These are phyloP conservation scores for Volvariella volvacea DNA, from an alignment of 1,284 basidiomycete species.

Conservation along the genomic window DNA sequence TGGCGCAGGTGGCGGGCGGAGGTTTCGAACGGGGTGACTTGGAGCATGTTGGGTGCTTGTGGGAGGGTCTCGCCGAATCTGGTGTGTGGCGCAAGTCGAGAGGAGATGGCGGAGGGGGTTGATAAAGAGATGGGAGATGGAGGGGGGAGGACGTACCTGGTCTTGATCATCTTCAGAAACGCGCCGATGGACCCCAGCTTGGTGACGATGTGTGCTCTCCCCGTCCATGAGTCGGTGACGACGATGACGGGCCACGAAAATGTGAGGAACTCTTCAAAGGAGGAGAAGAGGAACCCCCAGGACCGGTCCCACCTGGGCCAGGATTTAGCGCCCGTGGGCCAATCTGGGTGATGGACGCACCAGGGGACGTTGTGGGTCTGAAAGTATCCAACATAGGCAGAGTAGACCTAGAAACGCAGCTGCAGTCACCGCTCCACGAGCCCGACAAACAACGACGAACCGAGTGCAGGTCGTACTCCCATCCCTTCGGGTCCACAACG, in stretches of 20 bases:
- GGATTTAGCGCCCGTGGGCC: too few relatives aligned
- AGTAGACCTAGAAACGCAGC: slow-evolving; percentile 52
- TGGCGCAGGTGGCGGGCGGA: slow-evolving; percentile 61
- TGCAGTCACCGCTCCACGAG: too few relatives aligned
- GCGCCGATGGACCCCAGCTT: slow-evolving; percentile 61
- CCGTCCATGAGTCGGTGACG: slow-evolving; percentile 68
- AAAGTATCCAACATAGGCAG: slow-evolving; percentile 80
- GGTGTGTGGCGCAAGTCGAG: slow-evolving; percentile 1
- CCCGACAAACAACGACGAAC: slow-evolving; percentile 28
- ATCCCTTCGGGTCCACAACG: slow-evolving; percentile 71
- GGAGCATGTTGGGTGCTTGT: slow-evolving; percentile 61
- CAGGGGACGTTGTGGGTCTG: slow-evolving; percentile 69
- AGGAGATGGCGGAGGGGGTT: not conserved
- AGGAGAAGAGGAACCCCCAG: slow-evolving; percentile 76
- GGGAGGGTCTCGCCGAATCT: slow-evolving; percentile 73
- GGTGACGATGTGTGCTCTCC: slow-evolving; percentile 75
- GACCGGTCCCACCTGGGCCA: slow-evolving; percentile 69
- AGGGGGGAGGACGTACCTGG: slow-evolving; percentile 38
- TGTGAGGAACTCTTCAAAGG: slow-evolving; percentile 76
- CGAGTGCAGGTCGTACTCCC: slow-evolving; percentile 82
- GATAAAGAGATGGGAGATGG: not conserved
- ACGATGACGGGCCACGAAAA: slow-evolving; percentile 85
- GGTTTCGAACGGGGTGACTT: slow-evolving; percentile 61
- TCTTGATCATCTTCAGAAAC: slow-evolving; percentile 77
- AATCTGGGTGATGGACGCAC: slow-evolving; percentile 32